Conservation (phyloP, 805 yeast genomes). For the Brettanomyces naardenensis region DNA sequence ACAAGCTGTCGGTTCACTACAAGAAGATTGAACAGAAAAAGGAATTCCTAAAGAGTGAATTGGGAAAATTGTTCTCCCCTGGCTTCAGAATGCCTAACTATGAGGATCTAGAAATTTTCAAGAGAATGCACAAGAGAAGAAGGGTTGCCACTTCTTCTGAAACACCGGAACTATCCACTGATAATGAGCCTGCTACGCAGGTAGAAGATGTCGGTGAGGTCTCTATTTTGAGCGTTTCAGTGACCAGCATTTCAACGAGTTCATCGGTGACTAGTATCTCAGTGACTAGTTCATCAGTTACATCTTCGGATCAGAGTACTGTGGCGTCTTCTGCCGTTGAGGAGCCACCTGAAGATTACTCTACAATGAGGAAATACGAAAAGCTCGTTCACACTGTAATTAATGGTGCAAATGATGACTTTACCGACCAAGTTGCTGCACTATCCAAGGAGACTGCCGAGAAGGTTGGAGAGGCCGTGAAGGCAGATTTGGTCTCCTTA, state of each 20-base stretch:
- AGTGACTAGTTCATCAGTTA: neutral
- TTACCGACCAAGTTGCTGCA: conserved; percentile 28
- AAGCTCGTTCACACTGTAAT: conserved; percentile 29
- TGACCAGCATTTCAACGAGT: neutral
- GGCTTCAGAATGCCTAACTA: conserved; percentile 22
- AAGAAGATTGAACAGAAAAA: conserved; percentile 23
- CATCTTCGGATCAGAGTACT: neutral
- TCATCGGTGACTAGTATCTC: neutral
- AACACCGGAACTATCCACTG: conserved; percentile 3
- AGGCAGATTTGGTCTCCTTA: conserved; percentile 27
- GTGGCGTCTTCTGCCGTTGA: neutral
- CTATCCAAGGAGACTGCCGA: conserved; percentile 22
- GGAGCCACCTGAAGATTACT: conserved; percentile 4
- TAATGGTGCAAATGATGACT: conserved; percentile 30
- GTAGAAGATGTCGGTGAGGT: neutral
- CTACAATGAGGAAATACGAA: conserved; percentile 21
- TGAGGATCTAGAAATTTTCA: conserved; percentile 18
- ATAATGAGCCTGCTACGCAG: neutral
- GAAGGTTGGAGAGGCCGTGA: conserved; percentile 24
- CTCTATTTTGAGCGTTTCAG: neutral
- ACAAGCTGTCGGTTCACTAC: conserved; percentile 20
- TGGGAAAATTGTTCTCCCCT: conserved; percentile 22
- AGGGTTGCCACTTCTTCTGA: conserved; percentile 3
- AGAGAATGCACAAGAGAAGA: conserved; percentile 7
- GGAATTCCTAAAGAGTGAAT: conserved; percentile 24